phyloP scores from a whole-genome alignment of 2,329 filamentous ascomycete species.

The Colletotrichum australisinense region DNA sequence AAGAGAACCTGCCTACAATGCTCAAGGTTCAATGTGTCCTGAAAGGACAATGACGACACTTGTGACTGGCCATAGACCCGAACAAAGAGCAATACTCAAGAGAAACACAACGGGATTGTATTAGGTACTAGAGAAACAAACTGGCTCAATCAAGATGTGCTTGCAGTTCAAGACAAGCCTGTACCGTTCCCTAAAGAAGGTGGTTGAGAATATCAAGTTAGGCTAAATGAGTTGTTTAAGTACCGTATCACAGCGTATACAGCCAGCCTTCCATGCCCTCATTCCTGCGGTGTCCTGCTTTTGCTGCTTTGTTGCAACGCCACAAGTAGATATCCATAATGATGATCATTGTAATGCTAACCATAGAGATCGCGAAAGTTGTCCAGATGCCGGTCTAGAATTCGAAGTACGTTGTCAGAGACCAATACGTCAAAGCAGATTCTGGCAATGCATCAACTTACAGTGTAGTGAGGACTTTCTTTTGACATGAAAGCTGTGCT shows the following conservation, averaged over 20 bases:
- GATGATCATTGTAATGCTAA: neutral
- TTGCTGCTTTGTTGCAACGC: neutral
- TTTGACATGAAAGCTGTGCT: neutral
- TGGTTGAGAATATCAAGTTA: neutral
- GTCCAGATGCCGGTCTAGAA: neutral
- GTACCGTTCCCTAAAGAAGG: neutral
- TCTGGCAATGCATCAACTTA: neutral
- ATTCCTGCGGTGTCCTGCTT: neutral
- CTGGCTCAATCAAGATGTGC: too few relatives aligned
- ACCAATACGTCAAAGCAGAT: neutral
- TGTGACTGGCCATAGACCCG: too few relatives aligned
- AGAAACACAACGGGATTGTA: too few relatives aligned
- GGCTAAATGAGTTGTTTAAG: neutral
- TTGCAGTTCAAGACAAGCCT: neutral
- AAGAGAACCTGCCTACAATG: too few relatives aligned
- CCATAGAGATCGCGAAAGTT: neutral
- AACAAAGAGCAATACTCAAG: too few relatives aligned
- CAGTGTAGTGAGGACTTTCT: neutral
- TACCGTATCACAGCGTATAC: neutral
- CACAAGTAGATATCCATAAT: neutral
- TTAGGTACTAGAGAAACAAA: too few relatives aligned
- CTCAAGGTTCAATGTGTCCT: too few relatives aligned
- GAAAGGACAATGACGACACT: too few relatives aligned
- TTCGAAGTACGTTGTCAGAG: neutral
- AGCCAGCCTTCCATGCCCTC: neutral